Conservation (phyloP, 495 filamentous ascomycete species). For the Cladorrhinum samala region DNA sequence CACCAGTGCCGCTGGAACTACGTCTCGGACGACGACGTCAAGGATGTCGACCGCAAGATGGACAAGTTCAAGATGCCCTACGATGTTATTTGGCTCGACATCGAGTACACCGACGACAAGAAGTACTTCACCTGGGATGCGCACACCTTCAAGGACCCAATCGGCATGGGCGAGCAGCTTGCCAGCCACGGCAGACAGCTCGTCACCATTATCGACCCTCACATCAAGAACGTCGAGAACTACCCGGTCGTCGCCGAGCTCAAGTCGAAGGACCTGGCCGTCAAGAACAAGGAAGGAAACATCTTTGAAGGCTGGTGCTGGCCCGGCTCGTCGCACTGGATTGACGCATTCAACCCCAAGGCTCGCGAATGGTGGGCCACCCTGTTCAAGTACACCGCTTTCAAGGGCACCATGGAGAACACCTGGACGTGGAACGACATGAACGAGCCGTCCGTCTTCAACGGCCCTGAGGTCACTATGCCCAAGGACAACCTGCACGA, state of each 20-base stretch:
- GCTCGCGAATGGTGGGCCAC: constrained; percentile 82
- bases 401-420: constrained; percentile 76
- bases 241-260: constrained; percentile 75
- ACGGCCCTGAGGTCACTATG: constrained; percentile 95
- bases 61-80: constrained; percentile 92
- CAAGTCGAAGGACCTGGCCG: constrained; percentile 71
- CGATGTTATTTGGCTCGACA: constrained; percentile 97
- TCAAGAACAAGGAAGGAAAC: constrained; percentile 83
- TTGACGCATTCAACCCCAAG: constrained; percentile 88
- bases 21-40: constrained; percentile 91
- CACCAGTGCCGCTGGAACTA: constrained; percentile 99
- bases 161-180: constrained; percentile 80
- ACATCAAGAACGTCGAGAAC: constrained; percentile 84
- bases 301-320: constrained; percentile 96
- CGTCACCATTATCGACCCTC: constrained; percentile 91
- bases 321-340: constrained; percentile 93
- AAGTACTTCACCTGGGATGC: constrained; percentile 98
- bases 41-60: constrained; percentile 91
- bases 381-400: constrained; percentile 80
- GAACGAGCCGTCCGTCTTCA: constrained; percentile 99
- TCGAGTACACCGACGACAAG: constrained; percentile 92
- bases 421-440: constrained; percentile 98
- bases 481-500: constrained; percentile 93
- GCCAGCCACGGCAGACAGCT: constrained; percentile 80
- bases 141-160: constrained; percentile 76